Evolutionary conservation across 768 basidiomycete genomes (phyloP).

Genomic region (Hydnum rufescens): DNA sequence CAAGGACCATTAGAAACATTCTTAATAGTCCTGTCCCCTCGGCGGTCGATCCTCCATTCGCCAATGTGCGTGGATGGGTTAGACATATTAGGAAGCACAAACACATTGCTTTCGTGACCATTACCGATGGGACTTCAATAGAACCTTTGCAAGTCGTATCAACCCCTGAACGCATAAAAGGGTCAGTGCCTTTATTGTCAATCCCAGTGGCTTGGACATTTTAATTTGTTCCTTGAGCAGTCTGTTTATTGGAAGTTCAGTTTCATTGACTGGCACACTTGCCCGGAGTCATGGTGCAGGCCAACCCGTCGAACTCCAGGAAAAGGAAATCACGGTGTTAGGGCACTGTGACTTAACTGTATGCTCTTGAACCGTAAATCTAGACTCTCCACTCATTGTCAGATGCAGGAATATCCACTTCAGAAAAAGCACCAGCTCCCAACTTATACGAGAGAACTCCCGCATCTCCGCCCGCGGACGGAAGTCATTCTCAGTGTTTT

Average conservation of each 20-base stretch:
- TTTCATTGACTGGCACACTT: conserved; percentile 30
- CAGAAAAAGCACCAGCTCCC: conserved; percentile 69
- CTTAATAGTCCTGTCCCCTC: no score
- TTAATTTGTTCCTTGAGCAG: no score
- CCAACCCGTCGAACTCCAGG: conserved; percentile 34
- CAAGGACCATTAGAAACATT: no score
- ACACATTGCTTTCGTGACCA: conserved; percentile 54
- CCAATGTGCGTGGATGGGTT: conserved; percentile 63
- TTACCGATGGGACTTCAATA: conserved; percentile 61
- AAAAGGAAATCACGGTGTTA: conserved; percentile 27
- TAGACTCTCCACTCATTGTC: neutral
- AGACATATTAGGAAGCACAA: conserved; percentile 75
- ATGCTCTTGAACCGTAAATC: conserved; percentile 8
- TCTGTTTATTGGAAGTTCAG: conserved; percentile 35
- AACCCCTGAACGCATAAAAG: conserved; percentile 19
- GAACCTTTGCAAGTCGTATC: conserved; percentile 67
- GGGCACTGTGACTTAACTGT: conserved; percentile 45
- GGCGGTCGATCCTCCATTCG: no score
- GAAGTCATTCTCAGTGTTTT: conserved; percentile 51
- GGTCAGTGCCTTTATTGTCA: conserved; percentile 9
- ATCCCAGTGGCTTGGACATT: neutral
- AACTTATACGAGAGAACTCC: conserved; percentile 68
- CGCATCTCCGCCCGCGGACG: conserved; percentile 75
- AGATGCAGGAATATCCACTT: conserved; percentile 61
- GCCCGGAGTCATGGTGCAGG: conserved; percentile 28